phyloP scores from a whole-genome alignment of 768 basidiomycete species.

The Boletus rubescentipes region DNA sequence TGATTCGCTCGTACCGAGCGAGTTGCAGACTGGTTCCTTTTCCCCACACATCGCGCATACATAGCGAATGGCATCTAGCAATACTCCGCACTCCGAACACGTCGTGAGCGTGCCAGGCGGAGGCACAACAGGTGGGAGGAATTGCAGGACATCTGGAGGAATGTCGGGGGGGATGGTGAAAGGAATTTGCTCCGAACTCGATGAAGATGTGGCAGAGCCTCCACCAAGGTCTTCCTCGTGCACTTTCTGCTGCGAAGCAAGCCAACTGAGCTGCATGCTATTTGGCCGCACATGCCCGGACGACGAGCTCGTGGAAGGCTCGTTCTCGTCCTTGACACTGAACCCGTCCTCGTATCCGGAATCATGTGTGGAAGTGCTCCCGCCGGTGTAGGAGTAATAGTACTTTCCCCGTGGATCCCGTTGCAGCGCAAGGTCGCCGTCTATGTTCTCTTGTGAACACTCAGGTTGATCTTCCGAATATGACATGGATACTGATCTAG shows the following conservation, averaged over 20 bases:
- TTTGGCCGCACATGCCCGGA: conserved; percentile 50
- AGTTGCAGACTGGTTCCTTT: conserved; percentile 47
- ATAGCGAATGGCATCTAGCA: conserved; percentile 83
- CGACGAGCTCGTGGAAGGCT: conserved; percentile 26
- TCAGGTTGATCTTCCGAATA: conserved; percentile 30
- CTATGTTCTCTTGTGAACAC: conserved; percentile 43
- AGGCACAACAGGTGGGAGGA: conserved; percentile 46
- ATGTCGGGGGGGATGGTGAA: conserved; percentile 37
- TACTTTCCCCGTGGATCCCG: conserved; percentile 68
- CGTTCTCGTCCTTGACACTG: conserved; percentile 35
- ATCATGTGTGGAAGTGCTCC: conserved; percentile 50
- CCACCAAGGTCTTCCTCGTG: conserved; percentile 19
- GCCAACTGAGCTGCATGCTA: conserved; percentile 67
- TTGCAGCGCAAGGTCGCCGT: conserved; percentile 66
- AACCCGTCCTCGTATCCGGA: conserved; percentile 53
- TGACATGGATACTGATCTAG: conserved; percentile 40
- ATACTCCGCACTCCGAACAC: conserved; percentile 77
- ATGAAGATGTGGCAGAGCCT: conserved; percentile 13
- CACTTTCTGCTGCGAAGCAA: conserved; percentile 51
- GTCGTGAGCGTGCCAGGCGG: conserved; percentile 66
- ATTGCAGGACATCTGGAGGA: conserved; percentile 53
- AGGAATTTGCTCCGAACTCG: conserved; percentile 17
- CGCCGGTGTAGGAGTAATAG: conserved; percentile 68
- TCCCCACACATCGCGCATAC: conserved; percentile 88
- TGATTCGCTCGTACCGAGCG: conserved; percentile 9